Base-by-base conservation (phyloP, 2,329 filamentous ascomycete species). In the Nemania abortiva region DNA sequence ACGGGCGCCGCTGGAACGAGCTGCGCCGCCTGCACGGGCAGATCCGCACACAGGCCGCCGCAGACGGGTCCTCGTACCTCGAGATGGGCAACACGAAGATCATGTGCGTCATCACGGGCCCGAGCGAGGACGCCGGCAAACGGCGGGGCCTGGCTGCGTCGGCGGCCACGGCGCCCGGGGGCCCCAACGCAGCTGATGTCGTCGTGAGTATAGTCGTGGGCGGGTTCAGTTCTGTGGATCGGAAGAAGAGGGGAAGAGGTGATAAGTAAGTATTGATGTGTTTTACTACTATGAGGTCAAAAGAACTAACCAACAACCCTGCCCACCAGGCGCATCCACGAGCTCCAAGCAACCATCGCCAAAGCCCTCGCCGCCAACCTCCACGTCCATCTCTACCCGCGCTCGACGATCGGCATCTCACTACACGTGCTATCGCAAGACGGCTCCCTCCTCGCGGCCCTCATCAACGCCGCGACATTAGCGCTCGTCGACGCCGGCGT, bases 21-120 rank as follows among this genome's bases (percentile, higher is more conserved):
- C 89, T 99, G 47, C 94, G 96, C 31, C 90, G 93, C 7, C 88
- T 97, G 59, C 90, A 94, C 78, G 95, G 92, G 56, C 93, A 97
- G 82, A 94, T 99, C 78, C 92, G 92, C 70, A 98, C 94, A 1
- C 96, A 98, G 81, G 91, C 95, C 69, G 92, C 95, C 58, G 94
- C 95, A 64, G 96, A 98, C 76, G 96, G 96, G 42, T 97, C 93
- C 53, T 93, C 92, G 70, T 97, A 97, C 82, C 89, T 98, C 68
- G 94, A 97, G 79, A 97, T 97, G 91, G 96, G 96, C 76, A 97
- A 98, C 82, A 99, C 96, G 24, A 96, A 97, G 79, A 91, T 99
- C 74, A 93, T 98, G 82, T 98, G 95, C 82, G 94, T 95, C 27
- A 91, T 99, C 56, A 90, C 91, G 1, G 96, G 96, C 0, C 96